Evolutionary conservation across 2,329 filamentous ascomycete genomes (phyloP).

Genomic region (Biscogniauxia mediterranea): DNA sequence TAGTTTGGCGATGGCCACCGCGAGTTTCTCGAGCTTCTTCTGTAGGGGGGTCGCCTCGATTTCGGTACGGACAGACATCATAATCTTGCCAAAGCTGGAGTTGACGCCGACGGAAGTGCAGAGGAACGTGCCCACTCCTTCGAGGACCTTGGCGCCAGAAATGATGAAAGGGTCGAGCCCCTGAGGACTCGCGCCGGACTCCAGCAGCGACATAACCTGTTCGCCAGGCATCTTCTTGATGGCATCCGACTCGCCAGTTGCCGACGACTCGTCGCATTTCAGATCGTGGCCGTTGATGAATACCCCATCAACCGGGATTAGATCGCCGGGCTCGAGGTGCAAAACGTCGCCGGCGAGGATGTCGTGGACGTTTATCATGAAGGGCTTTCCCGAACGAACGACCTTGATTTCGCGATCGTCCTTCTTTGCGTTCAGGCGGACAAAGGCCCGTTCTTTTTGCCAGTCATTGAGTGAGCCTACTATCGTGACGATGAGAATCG

Average conservation of each 20-base stretch:
- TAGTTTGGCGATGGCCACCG: conserved; percentile 50
- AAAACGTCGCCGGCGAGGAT: conserved; percentile 66
- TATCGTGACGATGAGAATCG: conserved; percentile 59
- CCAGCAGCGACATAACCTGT: conserved; percentile 56
- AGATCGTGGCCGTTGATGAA: conserved; percentile 63
- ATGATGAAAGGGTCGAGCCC: conserved; percentile 62
- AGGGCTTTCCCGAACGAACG: conserved; percentile 61
- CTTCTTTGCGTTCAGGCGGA: conserved; percentile 56
- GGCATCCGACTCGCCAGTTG: conserved; percentile 68
- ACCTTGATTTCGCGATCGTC: conserved; percentile 62
- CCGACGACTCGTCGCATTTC: conserved; percentile 68
- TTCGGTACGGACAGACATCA: conserved; percentile 54
- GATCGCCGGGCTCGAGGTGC: conserved; percentile 65
- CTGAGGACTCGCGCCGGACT: conserved; percentile 49
- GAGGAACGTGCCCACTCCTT: conserved; percentile 53
- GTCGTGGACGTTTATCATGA: conserved; percentile 60
- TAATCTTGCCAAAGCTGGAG: conserved; percentile 54
- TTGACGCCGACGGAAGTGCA: conserved; percentile 54
- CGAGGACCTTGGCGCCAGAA: conserved; percentile 54
- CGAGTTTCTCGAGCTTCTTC: conserved; percentile 50
- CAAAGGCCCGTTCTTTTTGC: conserved; percentile 62
- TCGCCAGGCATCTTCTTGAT: conserved; percentile 62
- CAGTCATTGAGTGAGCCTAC: conserved; percentile 62
- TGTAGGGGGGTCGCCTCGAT: conserved; percentile 53
- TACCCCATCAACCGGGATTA: conserved; percentile 65